Base-by-base conservation (phyloP, 208 protist species). In the Trypanosoma lewisi region DNA sequence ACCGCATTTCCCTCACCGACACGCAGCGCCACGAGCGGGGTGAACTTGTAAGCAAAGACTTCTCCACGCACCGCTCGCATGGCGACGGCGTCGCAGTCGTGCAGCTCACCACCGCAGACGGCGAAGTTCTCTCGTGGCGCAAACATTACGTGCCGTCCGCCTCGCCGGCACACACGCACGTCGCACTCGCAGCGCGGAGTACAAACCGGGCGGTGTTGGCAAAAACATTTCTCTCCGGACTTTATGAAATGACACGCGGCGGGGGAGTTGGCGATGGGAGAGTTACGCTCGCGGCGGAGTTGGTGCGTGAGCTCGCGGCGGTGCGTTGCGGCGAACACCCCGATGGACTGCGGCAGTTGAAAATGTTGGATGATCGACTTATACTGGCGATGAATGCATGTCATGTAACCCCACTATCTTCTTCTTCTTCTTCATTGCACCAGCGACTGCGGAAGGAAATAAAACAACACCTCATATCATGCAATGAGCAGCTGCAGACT, bases 1-100 rank as follows among this genome's bases (percentile, higher is more conserved):
- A 95, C 63, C 55, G 63, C 25, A 83, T 95, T 67, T 69, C 59
- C 2, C 75, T 89, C n/a, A 85, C 77, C 4, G 83, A 95, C 54
- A 75, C 82, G 73, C 89, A 95, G 77, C 85, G 80, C n/a, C 80
- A 95, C 67, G 80, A 82, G 36, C 83, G 80, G 62, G 88, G 88
- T n/a, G 81, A 68, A 45, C 57, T 76, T 16, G 63, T 76, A 27
- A 91, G 87, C 47, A 77, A 69, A 50, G 73, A 71, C 39, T 92
- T 92, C 55, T 83, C 83, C 33, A 75, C 73, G 17, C 49, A 73
- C n/a, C 78, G 79, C 53, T 88, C 83, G 64, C 73, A 63, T 33
- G 76, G 57, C 34, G 62, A 68, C 21, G 30, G 67, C 17, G 53
- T 87, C 17, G 72, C 73, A 17, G 62, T 85, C 8, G 52, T 87